Evolutionary conservation across 352 stramenopile genomes (phyloP), one percentile per base, ranked within the genome.

Genomic region (Globisporangium megalacanthum): DNA sequence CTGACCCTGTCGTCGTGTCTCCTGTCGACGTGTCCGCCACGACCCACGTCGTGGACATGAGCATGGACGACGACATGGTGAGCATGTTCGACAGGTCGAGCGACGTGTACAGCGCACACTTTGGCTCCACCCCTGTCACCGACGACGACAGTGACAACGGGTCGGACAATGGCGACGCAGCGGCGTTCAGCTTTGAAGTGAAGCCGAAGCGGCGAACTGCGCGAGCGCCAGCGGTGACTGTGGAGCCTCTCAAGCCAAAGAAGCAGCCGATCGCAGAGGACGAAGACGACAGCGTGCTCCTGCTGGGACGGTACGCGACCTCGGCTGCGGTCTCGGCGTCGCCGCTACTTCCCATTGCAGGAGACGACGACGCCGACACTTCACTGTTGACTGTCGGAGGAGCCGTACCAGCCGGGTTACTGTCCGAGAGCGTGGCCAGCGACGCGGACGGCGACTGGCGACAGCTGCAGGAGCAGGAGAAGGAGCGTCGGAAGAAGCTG

Each of bases 381-480:
- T 19, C n/a, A 11, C 17, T 4, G 9, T 49, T 49, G 44, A 31
- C 22, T 6, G 13, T 20, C 44, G 44, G 9, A 5, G 20, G 3
- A 14, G 25, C 11, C 11, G 13, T 9, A n/a, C 25, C 20, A 14
- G 6, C 13, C 8, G 52, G 15, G n/a, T 3, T 22, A 6, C 42
- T 36, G 19, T 33, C 25, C 3, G 29, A 45, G 44, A 36, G 6
- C 10, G 55, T 56, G 37, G 44, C 62, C 1, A 56, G 64, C n/a
- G 53, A 53, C 1, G 84, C 85, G 20, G 64, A 88, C 19, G 57
- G 68, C 4, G 73, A 89, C 42, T 92, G 82, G 82, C 71, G 90
- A 55, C 70, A 73, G 52, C 71, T 92, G 70, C 82, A 92, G 58
- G 70, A 70, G 39, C 71, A 88, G 63, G 82, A 89, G 56, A 88